These are phyloP conservation scores for Casuarina cunninghamiana DNA, from an alignment of 306 rosid species.

Conservation along the genomic window DNA sequence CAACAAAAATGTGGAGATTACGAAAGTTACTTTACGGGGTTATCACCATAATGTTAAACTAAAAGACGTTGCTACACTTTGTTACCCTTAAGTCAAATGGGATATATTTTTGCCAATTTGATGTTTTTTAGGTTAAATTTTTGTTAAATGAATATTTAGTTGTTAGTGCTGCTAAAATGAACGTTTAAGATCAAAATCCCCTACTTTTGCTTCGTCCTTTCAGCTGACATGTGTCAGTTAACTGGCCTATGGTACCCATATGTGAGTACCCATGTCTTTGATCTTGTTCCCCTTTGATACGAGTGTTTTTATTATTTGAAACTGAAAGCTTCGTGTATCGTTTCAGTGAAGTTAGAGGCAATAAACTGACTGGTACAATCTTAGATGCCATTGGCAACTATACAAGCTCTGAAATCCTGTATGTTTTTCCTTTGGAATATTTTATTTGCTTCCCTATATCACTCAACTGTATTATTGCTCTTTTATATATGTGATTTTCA, in stretches of 20 bases:
- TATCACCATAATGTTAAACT: not conserved
- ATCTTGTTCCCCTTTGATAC: not conserved
- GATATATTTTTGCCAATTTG: not conserved
- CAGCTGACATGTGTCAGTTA: conserved; percentile 80
- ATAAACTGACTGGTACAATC: conserved; percentile 72
- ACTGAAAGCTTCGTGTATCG: not conserved
- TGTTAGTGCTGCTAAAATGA: not conserved
- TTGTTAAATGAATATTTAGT: not conserved
- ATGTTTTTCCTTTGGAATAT: conserved; percentile 10
- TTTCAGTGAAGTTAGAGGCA: conserved; percentile 82
- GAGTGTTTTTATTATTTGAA: not conserved
- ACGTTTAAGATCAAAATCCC: too few relatives aligned
- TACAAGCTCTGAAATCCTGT: conserved; percentile 87
- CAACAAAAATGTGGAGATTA: too few relatives aligned
- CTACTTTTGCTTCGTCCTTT: conserved; percentile 18
- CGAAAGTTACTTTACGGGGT: too few relatives aligned
- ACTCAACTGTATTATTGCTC: not conserved
- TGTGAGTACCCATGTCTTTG: conserved; percentile 50
- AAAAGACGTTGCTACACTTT: too few relatives aligned
- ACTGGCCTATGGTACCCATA: conserved; percentile 76
- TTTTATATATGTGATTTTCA: not conserved
- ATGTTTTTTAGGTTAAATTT: not conserved
- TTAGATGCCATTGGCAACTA: conserved; percentile 91
- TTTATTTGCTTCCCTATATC: too few relatives aligned
- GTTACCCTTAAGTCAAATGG: too few relatives aligned